Base-by-base conservation (phyloP, 2,329 filamentous ascomycete genomes). In the Paecilomyces dactylethromorphus region DNA sequence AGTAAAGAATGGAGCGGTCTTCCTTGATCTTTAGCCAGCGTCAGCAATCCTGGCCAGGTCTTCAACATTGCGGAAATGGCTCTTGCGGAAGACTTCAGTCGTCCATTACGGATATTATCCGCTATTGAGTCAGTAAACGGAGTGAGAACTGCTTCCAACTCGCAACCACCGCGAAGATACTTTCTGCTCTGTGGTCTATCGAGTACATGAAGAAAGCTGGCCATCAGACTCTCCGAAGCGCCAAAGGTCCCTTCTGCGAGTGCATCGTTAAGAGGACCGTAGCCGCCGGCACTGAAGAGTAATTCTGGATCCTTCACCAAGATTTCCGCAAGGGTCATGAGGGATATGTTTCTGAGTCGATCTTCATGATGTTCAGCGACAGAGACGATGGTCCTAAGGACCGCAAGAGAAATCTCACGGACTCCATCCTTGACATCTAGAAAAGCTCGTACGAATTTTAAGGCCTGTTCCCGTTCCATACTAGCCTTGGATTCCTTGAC, bases 401-500 rank as follows among this genome's bases (percentile, higher is more conserved):
- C 87, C 0, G 91, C 88, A 59, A 90, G 84, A 1, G 94, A 95
- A 35, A 99, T 84, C 71, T 99, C 93, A 62, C 85, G 84, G 8
- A 95, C 87, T 11, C 94, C 94, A 62, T 92, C 91, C 70, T 97
- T 97, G 63, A 97, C 91, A 70, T 99, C 94, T 2, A 99, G 79
- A 69, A 99, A 99, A 10, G 92, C 91, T 60, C 94, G 86, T 26
- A 97, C 88, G 71, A 99, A 97, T 72, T 99, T 99, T 67, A 99
- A 80, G 12, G 94, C 94, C 75, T 99, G 94, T 74, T 99, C 94
- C 57, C 95, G 85, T 77, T 99, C 94, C 18, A 99, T 90, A 66
- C 93, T 92, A n/a, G 93, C 91, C 74, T 97, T 97, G 69, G 90
- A 89, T 72, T 97, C 94, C 71, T 97, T 97, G 64, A 95, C 91